phyloP scores from a whole-genome alignment of 208 protist species.

The Leishmania tropica region DNA sequence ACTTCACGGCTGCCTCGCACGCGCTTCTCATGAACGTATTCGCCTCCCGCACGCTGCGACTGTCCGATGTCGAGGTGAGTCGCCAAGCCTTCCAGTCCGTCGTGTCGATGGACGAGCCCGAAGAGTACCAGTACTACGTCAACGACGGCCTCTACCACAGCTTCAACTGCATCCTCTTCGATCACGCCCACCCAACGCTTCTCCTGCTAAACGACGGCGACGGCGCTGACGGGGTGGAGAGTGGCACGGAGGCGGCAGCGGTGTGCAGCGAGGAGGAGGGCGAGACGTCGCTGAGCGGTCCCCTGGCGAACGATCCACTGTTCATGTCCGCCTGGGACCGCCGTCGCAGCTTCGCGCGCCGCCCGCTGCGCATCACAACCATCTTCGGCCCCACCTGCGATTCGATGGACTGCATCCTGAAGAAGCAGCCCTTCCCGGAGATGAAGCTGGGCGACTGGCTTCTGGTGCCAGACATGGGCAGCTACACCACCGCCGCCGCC shows the following conservation, averaged over 20 bases:
- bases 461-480: constrained; percentile 78
- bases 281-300: constrained; percentile 14
- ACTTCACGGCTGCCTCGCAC: constrained; percentile 71
- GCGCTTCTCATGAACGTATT: constrained; percentile 78
- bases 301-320: constrained; percentile 23
- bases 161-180: constrained; percentile 90
- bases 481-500: constrained; percentile 81
- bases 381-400: constrained; percentile 91
- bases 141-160: constrained; percentile 87
- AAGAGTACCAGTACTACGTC: constrained; percentile 82
- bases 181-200: constrained; percentile 65
- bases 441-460: constrained; percentile 86
- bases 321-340: constrained; percentile 24
- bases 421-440: constrained; percentile 69
- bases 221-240: constrained; percentile 17
- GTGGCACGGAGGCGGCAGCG: background rate
- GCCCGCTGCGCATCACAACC: constrained; percentile 56
- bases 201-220: constrained; percentile 48
- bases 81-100: constrained; percentile 25
- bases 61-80: constrained; percentile 31
- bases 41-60: constrained; percentile 38
- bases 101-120: constrained; percentile 25
- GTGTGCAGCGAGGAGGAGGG: constrained; percentile 25
- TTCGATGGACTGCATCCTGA: constrained; percentile 79
- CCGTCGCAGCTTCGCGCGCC: constrained; percentile 18